These are phyloP conservation scores for Penicillium verhagenii DNA, from an alignment of 495 filamentous ascomycete species.

Conservation along the genomic window DNA sequence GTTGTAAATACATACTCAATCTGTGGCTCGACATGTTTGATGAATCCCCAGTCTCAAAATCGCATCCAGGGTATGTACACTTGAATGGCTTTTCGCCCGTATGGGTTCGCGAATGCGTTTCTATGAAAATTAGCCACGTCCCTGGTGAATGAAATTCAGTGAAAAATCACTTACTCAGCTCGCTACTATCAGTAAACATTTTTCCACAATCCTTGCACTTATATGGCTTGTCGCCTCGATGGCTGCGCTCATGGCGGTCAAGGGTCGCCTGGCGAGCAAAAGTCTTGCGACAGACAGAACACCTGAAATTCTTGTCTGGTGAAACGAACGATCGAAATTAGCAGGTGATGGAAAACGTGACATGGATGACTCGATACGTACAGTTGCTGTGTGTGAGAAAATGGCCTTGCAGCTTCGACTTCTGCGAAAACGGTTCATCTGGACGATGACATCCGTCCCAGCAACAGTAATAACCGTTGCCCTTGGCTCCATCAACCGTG, in stretches of 20 bases:
- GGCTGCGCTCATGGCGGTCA: constrained; percentile 53
- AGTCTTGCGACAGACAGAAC: constrained; percentile 46
- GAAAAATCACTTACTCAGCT: constrained; percentile 43
- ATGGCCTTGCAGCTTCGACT: constrained; percentile 51
- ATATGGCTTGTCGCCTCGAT: constrained; percentile 52
- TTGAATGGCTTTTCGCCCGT: constrained; percentile 53
- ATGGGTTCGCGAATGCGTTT: constrained; percentile 53
- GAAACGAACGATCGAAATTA: not conserved
- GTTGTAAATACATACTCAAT: constrained; percentile 34
- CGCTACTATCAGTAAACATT: constrained; percentile 49
- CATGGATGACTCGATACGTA: constrained; percentile 15
- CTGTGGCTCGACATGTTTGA: constrained; percentile 52
- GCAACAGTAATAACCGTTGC: constrained; percentile 49
- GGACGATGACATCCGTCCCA: constrained; percentile 49
- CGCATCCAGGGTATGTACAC: constrained; percentile 49
- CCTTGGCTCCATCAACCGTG: constrained; percentile 43
- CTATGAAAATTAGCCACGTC: constrained; percentile 25
- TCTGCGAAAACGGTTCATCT: constrained; percentile 48
- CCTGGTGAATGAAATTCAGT: too few species aligned
- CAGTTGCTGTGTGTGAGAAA: constrained; percentile 50
- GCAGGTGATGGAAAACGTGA: not conserved
- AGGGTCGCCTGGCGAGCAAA: constrained; percentile 49
- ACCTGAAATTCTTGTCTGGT: constrained; percentile 46
- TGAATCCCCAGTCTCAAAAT: constrained; percentile 48
- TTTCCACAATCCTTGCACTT: constrained; percentile 46